Evolutionary conservation across 805 yeast genomes (phyloP), one percentile per base, ranked within the genome.

Genomic region (Clavispora carvajalis): DNA sequence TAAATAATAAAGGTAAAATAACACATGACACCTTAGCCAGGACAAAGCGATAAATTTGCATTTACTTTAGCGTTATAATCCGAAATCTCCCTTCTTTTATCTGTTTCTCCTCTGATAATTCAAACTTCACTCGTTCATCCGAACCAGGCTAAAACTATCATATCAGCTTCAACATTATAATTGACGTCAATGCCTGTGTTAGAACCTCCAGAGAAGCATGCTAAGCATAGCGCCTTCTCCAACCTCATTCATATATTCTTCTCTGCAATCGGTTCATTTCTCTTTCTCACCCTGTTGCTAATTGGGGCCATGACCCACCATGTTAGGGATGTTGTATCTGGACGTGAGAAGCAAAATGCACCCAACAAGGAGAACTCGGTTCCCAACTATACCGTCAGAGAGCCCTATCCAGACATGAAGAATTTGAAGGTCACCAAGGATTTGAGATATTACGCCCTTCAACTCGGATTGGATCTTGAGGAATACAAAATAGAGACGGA

Each of bases 391-490:
- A 47, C 42, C 10, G 67, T 67, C 1, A 45, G 65, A 22, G 54
- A 54, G 36, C 63, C 71, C 7, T 69, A 57, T 42, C 70, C 70
- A 3, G 53, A 67, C 43, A 40, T 62, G 10, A 53, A 62, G 26
- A 38, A 48, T 6, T 52, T 69, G 60, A 65, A 66, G 41, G 46
- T 59, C 17, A 51, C 62, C 8, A 48, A 49, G 17, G 81, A 82
- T 46, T 62, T 91, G 37, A 58, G 74, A 19, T 87, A 85, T 56
- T 91, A 90, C 55, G 82, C 84, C 12, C 63, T 67, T 29, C 69
- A 80, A 22, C 62, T 81, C 37, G 85, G 80, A 1, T 63, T 85
- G 13, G 79, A 74, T 12, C 65, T 88, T 26, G 73, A 71, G 34
- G 80, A 74, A 40, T 78, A 76, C 54, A 74, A 69, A 23, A 67